Base-by-base conservation (phyloP, 78 protist species). In the Polysphondylium violaceum region DNA sequence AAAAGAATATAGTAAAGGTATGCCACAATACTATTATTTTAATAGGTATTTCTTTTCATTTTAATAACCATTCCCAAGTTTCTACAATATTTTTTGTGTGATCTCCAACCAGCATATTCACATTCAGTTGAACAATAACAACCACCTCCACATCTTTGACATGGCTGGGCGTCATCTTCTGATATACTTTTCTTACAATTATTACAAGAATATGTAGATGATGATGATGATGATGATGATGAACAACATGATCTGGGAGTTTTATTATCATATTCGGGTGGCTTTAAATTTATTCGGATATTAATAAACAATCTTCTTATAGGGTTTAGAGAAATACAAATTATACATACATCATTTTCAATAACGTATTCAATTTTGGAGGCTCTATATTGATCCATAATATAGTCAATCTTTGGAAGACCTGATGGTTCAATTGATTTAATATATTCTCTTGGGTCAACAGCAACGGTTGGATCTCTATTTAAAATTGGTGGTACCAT, bases 71-170 rank as follows among this genome's bases (percentile, higher is more conserved):
- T 69, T 51, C 72, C 58, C 1, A 83, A 23, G 7, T 71, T 36
- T 36, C 59, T 21, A 35, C 90, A 83, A 9, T 31, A 31, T 29
- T 68, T 83, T 19, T 50, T 56, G 19, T 83, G 90, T 1, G 44
- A 27, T 27, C 8, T 14, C 90, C 90, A 83, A 40, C 69, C 67
- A 44, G 67, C 73, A 40, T 43, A 69, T 59, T 83, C 16, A 58
- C 90, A 83, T 12, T 83, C 90, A 56, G 51, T 35, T 0, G 90
- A 83, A 43, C 90, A 83, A 43, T 83, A 83, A 2, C 17, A 8
- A 6, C 90, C 77, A 38, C 58, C 44, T 3, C 79, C 76, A 83
- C 90, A 83, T 58, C 90, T 19, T 14, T 58, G 79, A 69, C 90
- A 83, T 58, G 90, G 59, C 9, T 68, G 14, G 0, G 43, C 35